Conservation (phyloP, 108 stramenopile genomes). For the Bacterosira constricta region DNA sequence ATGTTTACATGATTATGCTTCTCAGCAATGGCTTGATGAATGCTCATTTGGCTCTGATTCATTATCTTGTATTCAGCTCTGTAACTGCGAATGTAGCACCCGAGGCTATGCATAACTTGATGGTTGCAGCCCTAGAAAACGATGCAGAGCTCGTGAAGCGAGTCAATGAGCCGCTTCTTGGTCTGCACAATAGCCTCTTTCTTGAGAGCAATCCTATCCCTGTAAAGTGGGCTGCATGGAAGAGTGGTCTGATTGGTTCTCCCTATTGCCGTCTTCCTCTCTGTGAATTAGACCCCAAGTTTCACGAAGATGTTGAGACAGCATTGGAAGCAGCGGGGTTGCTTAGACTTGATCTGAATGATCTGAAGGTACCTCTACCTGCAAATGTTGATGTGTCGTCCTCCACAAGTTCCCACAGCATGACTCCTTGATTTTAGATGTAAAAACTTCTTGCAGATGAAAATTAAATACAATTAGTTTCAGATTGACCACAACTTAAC, state of each 20-base stretch:
- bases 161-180: conserved; percentile 64
- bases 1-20: too few relatives aligned
- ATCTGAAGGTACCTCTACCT: conserved; percentile 3
- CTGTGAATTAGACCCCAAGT: conserved; percentile 62
- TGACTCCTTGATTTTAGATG: background rate
- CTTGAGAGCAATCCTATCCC: conserved; percentile 88
- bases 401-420: background rate
- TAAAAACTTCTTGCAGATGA: background rate
- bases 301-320: conserved; percentile 52
- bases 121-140: conserved; percentile 63
- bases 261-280: conserved; percentile 71
- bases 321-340: conserved; percentile 55
- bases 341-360: conserved; percentile 3
- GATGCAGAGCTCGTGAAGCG: conserved; percentile 54
- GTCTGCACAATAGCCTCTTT: conserved; percentile 80
- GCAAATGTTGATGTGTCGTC: background rate
- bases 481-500: background rate
- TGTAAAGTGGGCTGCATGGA: conserved; percentile 71
- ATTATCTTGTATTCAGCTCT: too few relatives aligned
- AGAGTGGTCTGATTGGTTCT: conserved; percentile 55
- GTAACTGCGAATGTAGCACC: conserved; percentile 91
- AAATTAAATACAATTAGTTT: background rate
- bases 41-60: too few relatives aligned
- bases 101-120: conserved; percentile 59
- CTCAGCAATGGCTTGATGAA: too few relatives aligned